Evolutionary conservation across 2,329 filamentous ascomycete species (phyloP).

Genomic region (Alternaria sp.): DNA sequence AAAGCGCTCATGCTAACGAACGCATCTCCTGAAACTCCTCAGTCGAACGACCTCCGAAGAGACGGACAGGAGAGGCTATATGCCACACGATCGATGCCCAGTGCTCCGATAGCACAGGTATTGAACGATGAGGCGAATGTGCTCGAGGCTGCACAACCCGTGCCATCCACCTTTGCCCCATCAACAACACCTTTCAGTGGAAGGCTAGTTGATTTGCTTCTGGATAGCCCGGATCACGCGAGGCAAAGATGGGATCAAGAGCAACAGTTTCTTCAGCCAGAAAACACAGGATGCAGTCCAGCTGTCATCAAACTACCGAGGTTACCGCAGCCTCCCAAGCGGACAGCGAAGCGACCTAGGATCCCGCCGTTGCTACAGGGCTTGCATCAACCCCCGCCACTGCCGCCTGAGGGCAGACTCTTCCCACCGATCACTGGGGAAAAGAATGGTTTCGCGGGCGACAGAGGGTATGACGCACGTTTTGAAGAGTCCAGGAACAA

Average conservation of each 20-base stretch:
- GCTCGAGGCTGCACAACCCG: slow-evolving; percentile 15
- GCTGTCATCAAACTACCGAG: slow-evolving; percentile 48
- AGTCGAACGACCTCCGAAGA: slow-evolving; percentile 6
- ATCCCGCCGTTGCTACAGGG: slow-evolving; percentile 63
- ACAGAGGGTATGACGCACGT: slow-evolving; percentile 16
- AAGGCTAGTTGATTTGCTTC: slow-evolving; percentile 35
- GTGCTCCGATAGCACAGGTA: slow-evolving; percentile 46
- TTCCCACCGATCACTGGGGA: slow-evolving; percentile 67
- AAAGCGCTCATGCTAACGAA: slow-evolving; percentile 11
- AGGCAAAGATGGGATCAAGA: slow-evolving; percentile 32
- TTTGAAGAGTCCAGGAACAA: slow-evolving; percentile 15
- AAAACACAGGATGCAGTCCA: slow-evolving; percentile 21
- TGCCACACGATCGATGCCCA: slow-evolving; percentile 20
- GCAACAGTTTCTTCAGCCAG: slow-evolving; percentile 17
- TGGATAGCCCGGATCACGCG: slow-evolving; percentile 25
- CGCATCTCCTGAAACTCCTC: slow-evolving; percentile 2
- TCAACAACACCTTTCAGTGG: slow-evolving; percentile 35
- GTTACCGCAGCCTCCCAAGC: slow-evolving; percentile 43
- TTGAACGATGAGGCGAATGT: slow-evolving; percentile 35
- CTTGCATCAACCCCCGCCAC: slow-evolving; percentile 67
- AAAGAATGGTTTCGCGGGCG: slow-evolving; percentile 28
- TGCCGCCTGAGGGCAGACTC: slow-evolving; percentile 59
- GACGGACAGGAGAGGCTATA: slow-evolving; percentile 3
- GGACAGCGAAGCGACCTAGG: slow-evolving; percentile 42
- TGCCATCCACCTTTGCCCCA: slow-evolving; percentile 12